Evolutionary conservation across 345 rosid species (phyloP), one percentile per base, ranked within the genome.

Genomic region (Anacardium occidentale): DNA sequence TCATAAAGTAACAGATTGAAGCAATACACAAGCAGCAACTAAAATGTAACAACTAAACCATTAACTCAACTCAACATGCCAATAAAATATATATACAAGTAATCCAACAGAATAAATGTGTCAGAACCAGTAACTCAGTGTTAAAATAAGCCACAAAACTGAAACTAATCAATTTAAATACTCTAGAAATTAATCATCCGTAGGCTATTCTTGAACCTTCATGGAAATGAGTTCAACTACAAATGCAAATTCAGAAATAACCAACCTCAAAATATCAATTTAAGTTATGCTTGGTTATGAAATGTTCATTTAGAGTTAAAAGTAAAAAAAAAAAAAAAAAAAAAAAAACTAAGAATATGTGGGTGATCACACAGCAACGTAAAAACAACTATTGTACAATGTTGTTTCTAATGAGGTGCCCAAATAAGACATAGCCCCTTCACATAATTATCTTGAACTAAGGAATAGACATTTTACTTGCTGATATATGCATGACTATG

Each of bases 201-300:
- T 54, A 7, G 18, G 50, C 66, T 24, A 62, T 40, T 62, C 40
- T 47, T 62, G 40, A 62, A 62, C 40, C 47, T 37, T 62, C 66
- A n/a, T 18, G 25, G 42, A 40, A 40, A 37, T 48, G 42, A 3
- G 17, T 62, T 40, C 50, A 37, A 62, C 26, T n/a, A 62, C 10
- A 14, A 34, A n/a, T n/a, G 26, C 48, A 62, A 61, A 34, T 20
- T 25, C 50, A 62, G 66, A 40, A 62, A 11, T 40, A 62, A 37
- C 18, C 45, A 32, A 62, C 20, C 22, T 20, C 50, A n/a, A 37
- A 17, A 40, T 62, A 62, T 20, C 48, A 0, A n/a, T 40, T 62
- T 10, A 24, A 12, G 47, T 20, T 13, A 20, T 9, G 48, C 66
- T 40, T 10, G 26, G 50, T 37, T 62, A 34, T n/a, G 50, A 62